Evolutionary conservation across 2,329 filamentous ascomycete species (phyloP), one percentile per base, ranked within the genome.

Genomic region (Ilyonectria robusta): DNA sequence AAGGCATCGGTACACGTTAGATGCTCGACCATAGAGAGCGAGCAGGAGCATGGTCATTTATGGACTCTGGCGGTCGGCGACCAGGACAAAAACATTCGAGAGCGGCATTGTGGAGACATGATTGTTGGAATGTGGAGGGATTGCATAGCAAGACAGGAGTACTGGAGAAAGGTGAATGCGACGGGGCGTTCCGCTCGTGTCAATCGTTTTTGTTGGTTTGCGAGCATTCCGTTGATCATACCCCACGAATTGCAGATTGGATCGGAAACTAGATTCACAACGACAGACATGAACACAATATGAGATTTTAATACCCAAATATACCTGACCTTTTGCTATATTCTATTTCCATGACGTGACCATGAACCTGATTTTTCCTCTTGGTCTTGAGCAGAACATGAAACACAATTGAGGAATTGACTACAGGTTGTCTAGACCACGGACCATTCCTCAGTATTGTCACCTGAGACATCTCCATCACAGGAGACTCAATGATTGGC

Each of bases 131-230:
- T 76, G 76, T 67, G 53, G 67, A 68, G 70, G 70, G 72, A 75
- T 74, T 78, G 76, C 76, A 75, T 75, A 67, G 72, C 70, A 72
- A 75, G 69, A 75, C 67, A 72, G 75, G 75, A 76, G 74, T 77
- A 73, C 66, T 62, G 70, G 66, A 61, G 70, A 70, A 75, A 61
- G 69, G 68, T 54, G 71, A 68, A 73, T 65, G 57, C 54, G 67
- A 68, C 65, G 61, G 56, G 69, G 67, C 63, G 60, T 67, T 64
- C 55, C 29, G 64, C 66, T 72, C 59, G 53, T 56, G 62, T 68
- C 66, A 63, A 63, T 66, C 54, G 61, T 69, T 75, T 75, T 74
- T 68, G 63, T 72, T 75, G 72, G 40, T 62, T 73, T 75, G 67
- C 67, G 68, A 75, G 71, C 74, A 76, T 76, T 75, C 72, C 62